Base-by-base conservation (phyloP, 371 early-diverging fungal genomes). In the Capillidium rhysosporum region DNA sequence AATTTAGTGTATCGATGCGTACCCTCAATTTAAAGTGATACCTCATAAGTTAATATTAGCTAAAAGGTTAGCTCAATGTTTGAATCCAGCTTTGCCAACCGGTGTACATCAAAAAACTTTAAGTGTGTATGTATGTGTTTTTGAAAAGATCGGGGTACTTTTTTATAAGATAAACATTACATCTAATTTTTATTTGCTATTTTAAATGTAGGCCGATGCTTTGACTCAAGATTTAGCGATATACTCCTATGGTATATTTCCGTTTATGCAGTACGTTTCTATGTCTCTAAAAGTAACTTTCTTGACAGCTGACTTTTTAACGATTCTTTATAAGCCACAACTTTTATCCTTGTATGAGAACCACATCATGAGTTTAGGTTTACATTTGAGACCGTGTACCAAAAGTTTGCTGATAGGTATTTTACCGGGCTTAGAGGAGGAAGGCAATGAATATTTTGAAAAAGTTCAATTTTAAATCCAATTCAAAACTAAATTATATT, bases 81-180 rank as follows among this genome's bases (percentile, higher is more conserved):
- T 99, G 51, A 97, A 98, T 63, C 98, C 97, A 12, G 91, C 89
- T 16, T 72, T 99, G n/a, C 99, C 99, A 8, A 83, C 95, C 23
- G 99, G 99, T 20, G 97, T 98, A 18, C 99, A 99, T 65, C 91
- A 87, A 63, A 98, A 95, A 66, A 83, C 93, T 1, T 60, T 99
- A 44, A 84, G 89, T 52, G 84, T 91, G 0, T 99, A 98, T 64
- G 73, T 70, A 1, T 79, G 82, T 46, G 76, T 98, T n/a, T 76
- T 96, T 53, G 69, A 79, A 18, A 82, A 77, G 28, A 84, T 89
- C 57, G 87, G 86, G 25, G 86, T 83, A 75, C 49, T 66, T 59
- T 23, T 34, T 29, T 18, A 48, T 21, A 1, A 4, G 29, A 38
- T 46, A 28, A 2, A 40, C 5, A 28, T 49, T 39, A 41, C 21